A percentile compares a stretch with the other conserved stretches of the same genome.
These are phyloP conservation scores for Suillus ampliporus DNA, from an alignment of 768 basidiomycete species.

Conservation along the genomic window DNA sequence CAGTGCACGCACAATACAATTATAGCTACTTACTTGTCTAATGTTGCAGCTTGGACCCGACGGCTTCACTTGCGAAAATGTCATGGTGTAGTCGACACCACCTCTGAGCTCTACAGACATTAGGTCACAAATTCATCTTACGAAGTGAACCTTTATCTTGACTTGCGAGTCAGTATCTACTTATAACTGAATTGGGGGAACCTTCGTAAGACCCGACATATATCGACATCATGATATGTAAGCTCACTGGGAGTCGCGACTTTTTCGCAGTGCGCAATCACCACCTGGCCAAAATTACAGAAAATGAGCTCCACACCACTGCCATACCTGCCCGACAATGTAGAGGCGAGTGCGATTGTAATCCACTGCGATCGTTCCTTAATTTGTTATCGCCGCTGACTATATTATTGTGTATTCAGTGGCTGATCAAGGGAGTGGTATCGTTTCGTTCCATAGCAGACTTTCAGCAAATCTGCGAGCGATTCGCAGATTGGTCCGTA, in stretches of 20 bases:
- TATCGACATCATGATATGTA: neutral
- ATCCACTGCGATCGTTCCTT: neutral
- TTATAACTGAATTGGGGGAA: no score
- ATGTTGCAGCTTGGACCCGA: slow-evolving; percentile 4
- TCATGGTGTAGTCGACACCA: neutral
- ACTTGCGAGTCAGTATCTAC: neutral
- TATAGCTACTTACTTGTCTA: slow-evolving; percentile 12
- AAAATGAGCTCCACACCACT: neutral
- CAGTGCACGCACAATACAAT: slow-evolving; percentile 12
- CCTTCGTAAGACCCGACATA: no score
- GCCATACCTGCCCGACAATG: neutral
- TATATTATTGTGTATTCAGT: no score
- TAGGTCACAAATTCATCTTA: neutral
- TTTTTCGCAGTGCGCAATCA: no score
- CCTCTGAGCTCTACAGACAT: neutral
- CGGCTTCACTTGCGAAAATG: neutral
- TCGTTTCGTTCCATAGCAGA: neutral
- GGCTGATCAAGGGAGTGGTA: neutral
- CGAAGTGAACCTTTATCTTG: neutral
- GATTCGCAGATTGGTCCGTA: neutral
- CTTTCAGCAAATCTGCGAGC: neutral
- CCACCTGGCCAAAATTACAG: neutral
- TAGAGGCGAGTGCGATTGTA: neutral
- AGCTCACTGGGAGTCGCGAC: no score
- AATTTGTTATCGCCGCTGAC: neutral